Conservation (phyloP, 23 red algal genomes). For the Cyanidiococcus yangmingshanensis region DNA sequence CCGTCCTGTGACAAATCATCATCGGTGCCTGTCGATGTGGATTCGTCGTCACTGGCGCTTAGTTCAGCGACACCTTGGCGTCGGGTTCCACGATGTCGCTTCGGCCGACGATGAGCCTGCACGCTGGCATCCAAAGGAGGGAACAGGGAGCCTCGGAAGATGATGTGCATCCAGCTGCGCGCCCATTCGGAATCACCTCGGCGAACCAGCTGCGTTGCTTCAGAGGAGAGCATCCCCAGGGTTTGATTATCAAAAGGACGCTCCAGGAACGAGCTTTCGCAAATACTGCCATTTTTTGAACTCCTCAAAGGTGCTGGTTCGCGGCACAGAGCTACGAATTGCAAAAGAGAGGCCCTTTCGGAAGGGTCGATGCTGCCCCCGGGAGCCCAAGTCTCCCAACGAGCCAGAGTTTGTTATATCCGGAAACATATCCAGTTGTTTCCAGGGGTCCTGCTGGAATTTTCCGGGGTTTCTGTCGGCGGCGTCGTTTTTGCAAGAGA, state of each 20-base stretch:
- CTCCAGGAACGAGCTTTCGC: not conserved
- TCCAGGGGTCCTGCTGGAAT: not conserved
- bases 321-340: not conserved
- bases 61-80: too few relatives aligned
- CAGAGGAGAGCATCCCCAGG: too few relatives aligned
- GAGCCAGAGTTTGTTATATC: not conserved
- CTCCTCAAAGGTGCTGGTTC: not conserved
- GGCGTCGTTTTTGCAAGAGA: not conserved
- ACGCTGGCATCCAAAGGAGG: not conserved
- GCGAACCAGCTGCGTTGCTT: too few relatives aligned
- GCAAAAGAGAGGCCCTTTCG: not conserved
- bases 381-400: not conserved
- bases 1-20: too few relatives aligned
- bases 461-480: not conserved
- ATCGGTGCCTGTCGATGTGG: too few relatives aligned
- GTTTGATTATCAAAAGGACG: too few relatives aligned
- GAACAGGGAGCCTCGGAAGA: not conserved
- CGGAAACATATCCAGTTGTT: not conserved
- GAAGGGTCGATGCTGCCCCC: not conserved
- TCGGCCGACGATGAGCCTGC: not conserved
- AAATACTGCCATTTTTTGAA: not conserved
- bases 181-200: too few relatives aligned
- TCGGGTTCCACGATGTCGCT: too few relatives aligned
- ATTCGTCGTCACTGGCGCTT: too few relatives aligned
- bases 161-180: not conserved